A percentile compares a stretch with the other conserved stretches of the same genome.
phyloP scores from a whole-genome alignment of 306 rosid genomes.

The Quercus variabilis region DNA sequence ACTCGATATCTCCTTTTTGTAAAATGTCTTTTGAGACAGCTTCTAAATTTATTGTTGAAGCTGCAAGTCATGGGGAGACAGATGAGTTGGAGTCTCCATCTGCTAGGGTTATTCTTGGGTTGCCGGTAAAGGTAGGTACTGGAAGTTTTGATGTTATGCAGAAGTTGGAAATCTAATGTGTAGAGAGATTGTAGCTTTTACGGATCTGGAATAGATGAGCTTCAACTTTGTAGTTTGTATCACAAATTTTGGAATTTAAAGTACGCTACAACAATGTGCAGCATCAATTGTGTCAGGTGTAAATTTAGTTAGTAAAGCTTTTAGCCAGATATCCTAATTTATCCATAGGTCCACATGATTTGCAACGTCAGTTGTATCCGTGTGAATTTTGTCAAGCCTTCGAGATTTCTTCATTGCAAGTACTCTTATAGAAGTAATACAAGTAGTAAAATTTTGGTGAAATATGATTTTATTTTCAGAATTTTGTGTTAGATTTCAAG shows the following conservation, averaged over 20 bases:
- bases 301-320: not conserved
- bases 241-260: not conserved
- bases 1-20: slow-evolving; percentile 70
- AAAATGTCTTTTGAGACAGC: slow-evolving; percentile 88
- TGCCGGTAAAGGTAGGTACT: slow-evolving; percentile 83
- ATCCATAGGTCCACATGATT: not conserved
- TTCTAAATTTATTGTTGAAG: slow-evolving; percentile 75
- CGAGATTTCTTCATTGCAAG: not conserved
- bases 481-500: no score
- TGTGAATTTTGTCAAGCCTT: not conserved
- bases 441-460: not conserved
- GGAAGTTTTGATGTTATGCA: slow-evolving; percentile 80
- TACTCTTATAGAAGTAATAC: not conserved
- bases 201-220: not conserved
- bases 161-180: slow-evolving; percentile 43
- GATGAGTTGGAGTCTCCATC: slow-evolving; percentile 88
- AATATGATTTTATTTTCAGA: no score
- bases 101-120: slow-evolving; percentile 82
- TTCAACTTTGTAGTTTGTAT: not conserved
- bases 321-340: not conserved
- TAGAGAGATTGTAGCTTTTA: not conserved
- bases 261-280: not conserved
- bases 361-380: not conserved
- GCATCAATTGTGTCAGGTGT: not conserved
- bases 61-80: slow-evolving; percentile 65